Evolutionary conservation across 768 basidiomycete species (phyloP), one percentile per base, ranked within the genome.

Genomic region (Steccherinum ochraceum): DNA sequence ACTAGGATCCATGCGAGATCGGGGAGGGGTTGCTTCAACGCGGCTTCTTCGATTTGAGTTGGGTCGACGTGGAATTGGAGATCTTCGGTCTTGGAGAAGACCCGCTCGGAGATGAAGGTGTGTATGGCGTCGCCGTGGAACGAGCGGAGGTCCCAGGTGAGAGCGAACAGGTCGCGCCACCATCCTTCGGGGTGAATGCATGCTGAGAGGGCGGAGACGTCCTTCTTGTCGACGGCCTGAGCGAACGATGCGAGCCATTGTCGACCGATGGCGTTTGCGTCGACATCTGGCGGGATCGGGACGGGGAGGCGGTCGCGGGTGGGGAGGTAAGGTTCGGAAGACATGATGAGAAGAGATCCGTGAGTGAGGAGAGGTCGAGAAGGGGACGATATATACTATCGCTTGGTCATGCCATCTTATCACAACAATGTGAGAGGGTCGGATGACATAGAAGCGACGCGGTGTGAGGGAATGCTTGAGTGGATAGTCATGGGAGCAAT

Each of bases 1-100:
- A 74, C 64, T 23, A 76, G 74, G 40, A 87, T 62, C 77, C 83
- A 86, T 0, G 69, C 72, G 3, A 87, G 51, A 55, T 79, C 81
- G 0, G 30, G 30, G 16, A 35, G 16, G 30, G 16, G 16, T 16
- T 35, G 30, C 7, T 35, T 7, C 7, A 35, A 16, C 30, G 30
- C 30, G 16, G 30, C 30, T 16, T 35, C 30, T 4, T 21, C 41
- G 27, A 62, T 54, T 51, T 56, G 52, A 49, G 58, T 50, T 4
- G 48, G 24, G 3, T 51, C 35, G 16, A 59, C 49, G 13, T 18
- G 20, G 21, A 62, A 58, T 48, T 52, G 49, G 48, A 58, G 46
- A 2, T 48, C 24, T 16, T 49, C 42, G 13, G 55, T 45, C 46
- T 56, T 56, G 45, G 46, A 30, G 21, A 19, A 19, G 46, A 66